Conservation (phyloP, 495 filamentous ascomycete species). For the Neurospora intermedia region DNA sequence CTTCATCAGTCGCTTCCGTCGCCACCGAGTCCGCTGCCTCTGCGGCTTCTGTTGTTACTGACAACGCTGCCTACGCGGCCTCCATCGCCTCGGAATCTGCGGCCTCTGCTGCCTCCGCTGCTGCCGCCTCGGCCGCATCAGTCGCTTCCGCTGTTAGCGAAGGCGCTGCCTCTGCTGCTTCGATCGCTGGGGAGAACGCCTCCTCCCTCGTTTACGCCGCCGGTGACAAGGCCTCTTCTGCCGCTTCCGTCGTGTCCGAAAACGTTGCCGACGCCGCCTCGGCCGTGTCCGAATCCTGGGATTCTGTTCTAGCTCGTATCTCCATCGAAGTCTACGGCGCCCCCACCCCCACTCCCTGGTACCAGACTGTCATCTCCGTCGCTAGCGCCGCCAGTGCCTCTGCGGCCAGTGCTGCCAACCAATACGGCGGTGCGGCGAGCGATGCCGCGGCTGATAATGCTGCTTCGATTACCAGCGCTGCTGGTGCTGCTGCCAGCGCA, state of each 20-base stretch:
- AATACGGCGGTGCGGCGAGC: slow-evolving; percentile 19
- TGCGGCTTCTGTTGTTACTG: slow-evolving; percentile 19
- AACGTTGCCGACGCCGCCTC: slow-evolving; percentile 21
- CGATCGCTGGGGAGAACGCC: slow-evolving; percentile 15
- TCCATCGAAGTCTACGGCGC: slow-evolving; percentile 65
- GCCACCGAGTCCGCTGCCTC: slow-evolving; percentile 23
- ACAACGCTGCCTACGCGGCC: slow-evolving; percentile 17
- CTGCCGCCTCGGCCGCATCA: slow-evolving; percentile 33
- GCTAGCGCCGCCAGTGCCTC: slow-evolving; percentile 17
- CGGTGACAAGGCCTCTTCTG: slow-evolving; percentile 13
- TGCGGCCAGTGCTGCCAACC: slow-evolving; percentile 11
- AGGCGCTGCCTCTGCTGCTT: slow-evolving; percentile 26
- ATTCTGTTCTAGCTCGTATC: slow-evolving; percentile 52
- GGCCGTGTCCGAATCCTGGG: slow-evolving; percentile 47
- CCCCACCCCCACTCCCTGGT: slow-evolving; percentile 50
- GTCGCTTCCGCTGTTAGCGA: slow-evolving; percentile 2
- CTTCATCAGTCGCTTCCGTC: slow-evolving; percentile 24
- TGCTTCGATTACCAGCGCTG: slow-evolving; percentile 39
- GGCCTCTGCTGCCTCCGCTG: slow-evolving; percentile 35
- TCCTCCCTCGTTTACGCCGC: slow-evolving; percentile 21
- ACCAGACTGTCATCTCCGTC: slow-evolving; percentile 31
- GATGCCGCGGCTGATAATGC: slow-evolving; percentile 18
- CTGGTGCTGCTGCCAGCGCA: slow-evolving; percentile 3
- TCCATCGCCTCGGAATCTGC: slow-evolving; percentile 14
- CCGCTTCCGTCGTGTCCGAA: slow-evolving; percentile 18